These are phyloP conservation scores for Cystofilobasidium macerans DNA, from an alignment of 768 basidiomycete genomes.

Conservation along the genomic window DNA sequence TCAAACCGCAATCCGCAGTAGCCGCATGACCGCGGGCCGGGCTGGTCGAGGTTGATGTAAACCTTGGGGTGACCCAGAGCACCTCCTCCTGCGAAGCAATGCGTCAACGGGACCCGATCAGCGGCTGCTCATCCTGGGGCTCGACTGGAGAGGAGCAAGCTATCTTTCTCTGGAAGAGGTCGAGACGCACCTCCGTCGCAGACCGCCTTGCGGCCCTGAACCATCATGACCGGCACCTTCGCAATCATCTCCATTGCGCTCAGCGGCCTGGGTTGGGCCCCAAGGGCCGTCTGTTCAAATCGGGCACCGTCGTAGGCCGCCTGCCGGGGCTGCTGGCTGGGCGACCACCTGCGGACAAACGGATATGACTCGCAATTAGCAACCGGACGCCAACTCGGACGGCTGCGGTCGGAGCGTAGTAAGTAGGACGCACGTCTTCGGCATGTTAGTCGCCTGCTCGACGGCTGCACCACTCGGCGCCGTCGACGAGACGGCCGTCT, in stretches of 20 bases:
- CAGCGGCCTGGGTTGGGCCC: conserved; percentile 74
- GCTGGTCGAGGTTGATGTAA: conserved; percentile 69
- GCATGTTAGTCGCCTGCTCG: not conserved
- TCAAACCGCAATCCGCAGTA: conserved; percentile 12
- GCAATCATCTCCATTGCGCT: conserved; percentile 84
- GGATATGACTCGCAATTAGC: not conserved
- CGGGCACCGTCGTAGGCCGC: conserved; percentile 50
- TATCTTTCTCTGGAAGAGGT: not conserved
- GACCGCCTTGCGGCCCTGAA: conserved; percentile 69
- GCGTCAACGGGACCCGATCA: not conserved
- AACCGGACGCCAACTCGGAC: too few species aligned
- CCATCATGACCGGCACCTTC: conserved; percentile 71
- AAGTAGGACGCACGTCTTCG: not conserved
- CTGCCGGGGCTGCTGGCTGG: conserved; percentile 2
- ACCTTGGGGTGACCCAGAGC: conserved; percentile 94
- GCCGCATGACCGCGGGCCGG: conserved; percentile 18
- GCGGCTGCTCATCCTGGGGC: not conserved
- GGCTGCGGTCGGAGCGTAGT: not conserved
- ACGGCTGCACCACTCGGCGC: not conserved
- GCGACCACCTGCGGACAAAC: conserved; percentile 23
- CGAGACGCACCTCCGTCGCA: conserved; percentile 82
- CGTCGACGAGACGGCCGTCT: not conserved
- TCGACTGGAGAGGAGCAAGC: not conserved
- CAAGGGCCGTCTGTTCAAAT: conserved; percentile 84
- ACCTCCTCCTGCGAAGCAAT: conserved; percentile 58